phyloP scores from a whole-genome alignment of 2,329 filamentous ascomycete species.

The Fusarium siculi region DNA sequence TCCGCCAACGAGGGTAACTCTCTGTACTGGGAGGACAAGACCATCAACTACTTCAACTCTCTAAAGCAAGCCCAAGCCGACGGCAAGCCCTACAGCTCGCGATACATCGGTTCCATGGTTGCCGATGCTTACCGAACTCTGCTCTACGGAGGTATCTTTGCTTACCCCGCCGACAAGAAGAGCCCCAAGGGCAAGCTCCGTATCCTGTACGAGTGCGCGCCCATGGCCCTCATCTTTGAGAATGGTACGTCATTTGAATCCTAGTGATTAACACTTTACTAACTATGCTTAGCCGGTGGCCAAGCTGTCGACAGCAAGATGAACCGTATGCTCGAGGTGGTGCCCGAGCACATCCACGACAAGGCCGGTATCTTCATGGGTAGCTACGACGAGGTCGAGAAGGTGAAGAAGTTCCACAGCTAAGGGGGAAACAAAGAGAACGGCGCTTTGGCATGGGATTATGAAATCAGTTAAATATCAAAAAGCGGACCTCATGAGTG shows the following conservation, averaged over 20 bases:
- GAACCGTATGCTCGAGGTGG: conserved; percentile 87
- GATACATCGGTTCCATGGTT: conserved; percentile 98
- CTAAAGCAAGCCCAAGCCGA: conserved; percentile 81
- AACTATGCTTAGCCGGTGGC: conserved; percentile 76
- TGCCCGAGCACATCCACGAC: conserved; percentile 94
- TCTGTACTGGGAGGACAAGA: conserved; percentile 91
- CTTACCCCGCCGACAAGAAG: conserved; percentile 98
- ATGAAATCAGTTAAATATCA: conserved; percentile 34
- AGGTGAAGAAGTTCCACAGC: conserved; percentile 85
- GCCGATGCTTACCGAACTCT: conserved; percentile 97
- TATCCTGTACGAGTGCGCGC: conserved; percentile 97
- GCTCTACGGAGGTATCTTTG: conserved; percentile 96
- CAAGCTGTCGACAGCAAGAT: conserved; percentile 92
- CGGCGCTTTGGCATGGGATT: conserved; percentile 28
- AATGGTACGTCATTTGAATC: conserved; percentile 73
- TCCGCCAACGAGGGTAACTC: conserved; percentile 99
- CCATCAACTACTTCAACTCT: conserved; percentile 87
- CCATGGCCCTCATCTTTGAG: conserved; percentile 99
- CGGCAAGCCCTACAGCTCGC: conserved; percentile 90
- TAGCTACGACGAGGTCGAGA: conserved; percentile 93
- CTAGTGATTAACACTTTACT: conserved; percentile 27
- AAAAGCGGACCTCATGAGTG: conserved; percentile 38
- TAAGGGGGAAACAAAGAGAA: conserved; percentile 26
- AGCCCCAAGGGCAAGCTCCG: conserved; percentile 97
- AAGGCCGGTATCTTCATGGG: conserved; percentile 96